A percentile compares a stretch with the other conserved stretches of the same genome.
These are phyloP conservation scores for Erodium moschatum DNA, from an alignment of 441 rosid genomes.

Conservation along the genomic window DNA sequence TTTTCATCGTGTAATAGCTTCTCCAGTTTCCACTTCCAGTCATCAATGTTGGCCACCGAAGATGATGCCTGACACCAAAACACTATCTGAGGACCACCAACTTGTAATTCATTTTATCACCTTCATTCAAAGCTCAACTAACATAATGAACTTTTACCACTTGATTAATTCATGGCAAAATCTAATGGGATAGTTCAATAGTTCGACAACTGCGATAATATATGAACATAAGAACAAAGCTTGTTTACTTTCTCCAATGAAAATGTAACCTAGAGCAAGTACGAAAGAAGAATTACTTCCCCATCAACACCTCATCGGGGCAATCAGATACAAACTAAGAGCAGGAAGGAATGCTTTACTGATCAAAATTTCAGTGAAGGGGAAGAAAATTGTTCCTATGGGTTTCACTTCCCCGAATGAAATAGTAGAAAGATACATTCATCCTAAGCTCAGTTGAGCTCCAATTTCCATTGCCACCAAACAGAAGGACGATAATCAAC, in stretches of 20 bases:
- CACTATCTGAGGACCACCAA: not conserved
- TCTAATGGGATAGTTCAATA: not conserved
- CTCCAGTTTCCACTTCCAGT: slow-evolving; percentile 95
- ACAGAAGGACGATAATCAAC: not conserved
- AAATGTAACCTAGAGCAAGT: not conserved
- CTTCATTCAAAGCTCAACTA: not conserved
- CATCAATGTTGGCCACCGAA: slow-evolving; percentile 80
- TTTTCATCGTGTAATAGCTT: slow-evolving; percentile 56
- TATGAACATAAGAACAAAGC: not conserved
- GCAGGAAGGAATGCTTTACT: not conserved
- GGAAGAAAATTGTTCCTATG: not conserved
- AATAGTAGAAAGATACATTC: not conserved
- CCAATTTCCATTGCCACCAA: not conserved
- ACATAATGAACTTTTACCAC: not conserved
- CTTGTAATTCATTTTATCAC: not conserved
- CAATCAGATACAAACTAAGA: not conserved
- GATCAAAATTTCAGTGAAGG: not conserved
- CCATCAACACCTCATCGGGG: not conserved
- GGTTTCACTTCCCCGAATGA: not conserved
- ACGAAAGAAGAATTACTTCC: not conserved
- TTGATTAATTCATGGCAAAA: not conserved
- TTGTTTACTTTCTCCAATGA: not conserved
- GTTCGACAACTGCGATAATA: not conserved
- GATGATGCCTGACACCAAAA: slow-evolving; percentile 60
- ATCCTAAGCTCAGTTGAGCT: not conserved